Conservation (phyloP, 139 green algal species). For the Chlorella sp. region DNA sequence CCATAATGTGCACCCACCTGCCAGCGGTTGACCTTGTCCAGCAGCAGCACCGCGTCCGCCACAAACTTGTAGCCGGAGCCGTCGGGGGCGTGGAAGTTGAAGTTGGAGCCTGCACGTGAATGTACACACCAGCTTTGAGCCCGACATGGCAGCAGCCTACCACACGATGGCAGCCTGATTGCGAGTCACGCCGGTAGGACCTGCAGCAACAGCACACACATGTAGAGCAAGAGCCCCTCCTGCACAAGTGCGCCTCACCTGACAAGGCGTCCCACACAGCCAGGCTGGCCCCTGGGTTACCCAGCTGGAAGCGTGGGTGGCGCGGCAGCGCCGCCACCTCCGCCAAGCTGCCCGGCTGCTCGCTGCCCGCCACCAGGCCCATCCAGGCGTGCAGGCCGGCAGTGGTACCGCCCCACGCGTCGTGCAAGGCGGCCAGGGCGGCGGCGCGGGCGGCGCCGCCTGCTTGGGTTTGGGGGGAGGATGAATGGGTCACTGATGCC, state of each 20-base stretch:
- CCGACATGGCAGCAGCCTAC: too few species aligned
- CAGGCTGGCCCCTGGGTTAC: background rate
- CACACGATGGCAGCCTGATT: too few species aligned
- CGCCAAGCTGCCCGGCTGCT: background rate
- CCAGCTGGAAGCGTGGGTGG: background rate
- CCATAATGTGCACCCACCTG: background rate
- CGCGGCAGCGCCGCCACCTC: background rate
- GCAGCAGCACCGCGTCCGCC: background rate
- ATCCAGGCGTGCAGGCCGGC: background rate
- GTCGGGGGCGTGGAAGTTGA: background rate
- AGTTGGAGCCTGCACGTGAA: background rate
- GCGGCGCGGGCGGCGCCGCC: background rate
- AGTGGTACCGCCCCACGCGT: background rate
- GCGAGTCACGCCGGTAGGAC: too few species aligned
- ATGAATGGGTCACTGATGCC: too few species aligned
- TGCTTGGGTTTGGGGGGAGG: too few species aligned
- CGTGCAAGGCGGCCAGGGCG: background rate
- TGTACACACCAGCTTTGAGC: background rate
- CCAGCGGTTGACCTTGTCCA: background rate
- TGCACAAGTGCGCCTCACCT: background rate
- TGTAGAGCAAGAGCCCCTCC: too few species aligned
- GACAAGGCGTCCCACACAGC: background rate
- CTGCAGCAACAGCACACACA: too few species aligned
- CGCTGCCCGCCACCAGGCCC: background rate
- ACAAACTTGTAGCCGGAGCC: background rate